phyloP scores from a whole-genome alignment of 2,329 filamentous ascomycete genomes.

The Penicillium sumatraense region DNA sequence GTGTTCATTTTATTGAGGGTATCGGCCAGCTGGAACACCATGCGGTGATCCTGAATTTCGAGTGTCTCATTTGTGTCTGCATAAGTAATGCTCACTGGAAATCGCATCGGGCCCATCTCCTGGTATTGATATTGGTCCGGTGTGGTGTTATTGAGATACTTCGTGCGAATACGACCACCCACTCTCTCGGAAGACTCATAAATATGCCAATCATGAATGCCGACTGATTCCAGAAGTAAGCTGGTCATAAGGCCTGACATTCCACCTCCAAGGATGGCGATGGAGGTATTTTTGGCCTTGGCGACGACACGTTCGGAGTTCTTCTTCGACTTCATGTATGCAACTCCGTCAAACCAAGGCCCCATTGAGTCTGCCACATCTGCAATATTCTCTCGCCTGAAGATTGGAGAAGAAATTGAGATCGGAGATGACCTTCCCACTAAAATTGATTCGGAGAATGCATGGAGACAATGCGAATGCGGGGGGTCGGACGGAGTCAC shows the following conservation, averaged over 20 bases:
- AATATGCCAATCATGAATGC: slow-evolving; percentile 52
- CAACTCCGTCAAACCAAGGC: slow-evolving; percentile 48
- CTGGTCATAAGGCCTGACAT: slow-evolving; percentile 43
- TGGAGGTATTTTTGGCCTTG: slow-evolving; percentile 36
- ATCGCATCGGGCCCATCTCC: slow-evolving; percentile 53
- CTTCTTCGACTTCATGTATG: slow-evolving; percentile 39
- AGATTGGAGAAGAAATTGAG: slow-evolving; percentile 16
- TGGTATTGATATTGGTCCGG: slow-evolving; percentile 43
- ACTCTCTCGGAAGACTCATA: slow-evolving; percentile 48
- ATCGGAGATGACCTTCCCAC: slow-evolving; percentile 30
- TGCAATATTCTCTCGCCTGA: slow-evolving; percentile 33
- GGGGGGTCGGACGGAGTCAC: slow-evolving; percentile 36
- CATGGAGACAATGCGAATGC: slow-evolving; percentile 40
- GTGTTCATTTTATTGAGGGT: slow-evolving; percentile 48
- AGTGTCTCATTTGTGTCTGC: slow-evolving; percentile 48
- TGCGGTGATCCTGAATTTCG: slow-evolving; percentile 48
- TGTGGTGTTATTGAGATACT: slow-evolving; percentile 46
- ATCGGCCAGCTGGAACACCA: slow-evolving; percentile 50
- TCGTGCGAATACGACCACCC: slow-evolving; percentile 51
- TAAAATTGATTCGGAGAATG: slow-evolving; percentile 32
- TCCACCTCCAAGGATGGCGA: slow-evolving; percentile 46
- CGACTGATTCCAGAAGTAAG: slow-evolving; percentile 49
- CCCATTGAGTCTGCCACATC: slow-evolving; percentile 43
- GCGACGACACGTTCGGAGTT: slow-evolving; percentile 28
- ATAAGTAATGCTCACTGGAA: slow-evolving; percentile 48